These are phyloP conservation scores for Asclepias syriaca DNA, from an alignment of 257 asterid genomes.

Conservation along the genomic window DNA sequence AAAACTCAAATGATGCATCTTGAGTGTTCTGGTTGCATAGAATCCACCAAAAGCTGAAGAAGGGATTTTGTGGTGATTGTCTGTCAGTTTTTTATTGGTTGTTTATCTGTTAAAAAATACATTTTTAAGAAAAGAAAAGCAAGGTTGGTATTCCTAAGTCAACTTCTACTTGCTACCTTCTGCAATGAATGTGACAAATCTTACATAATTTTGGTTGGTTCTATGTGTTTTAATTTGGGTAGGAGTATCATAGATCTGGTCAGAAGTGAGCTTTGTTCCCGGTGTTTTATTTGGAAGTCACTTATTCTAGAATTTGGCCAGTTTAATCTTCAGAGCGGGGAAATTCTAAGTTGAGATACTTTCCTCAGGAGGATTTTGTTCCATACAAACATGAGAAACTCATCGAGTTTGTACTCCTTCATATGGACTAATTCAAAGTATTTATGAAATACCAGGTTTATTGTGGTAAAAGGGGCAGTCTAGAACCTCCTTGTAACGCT, in stretches of 20 bases:
- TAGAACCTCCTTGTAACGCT: slow-evolving; percentile 89
- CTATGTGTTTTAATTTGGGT: background rate
- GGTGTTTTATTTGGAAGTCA: background rate
- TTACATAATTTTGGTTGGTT: background rate
- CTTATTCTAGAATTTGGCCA: background rate
- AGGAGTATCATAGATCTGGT: background rate
- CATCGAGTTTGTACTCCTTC: background rate
- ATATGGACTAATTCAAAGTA: background rate
- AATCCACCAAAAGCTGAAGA: background rate
- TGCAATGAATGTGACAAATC: background rate
- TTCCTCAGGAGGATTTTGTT: background rate
- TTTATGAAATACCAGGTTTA: slow-evolving; percentile 45
- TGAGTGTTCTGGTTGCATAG: background rate
- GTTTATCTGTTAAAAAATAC: too few species aligned
- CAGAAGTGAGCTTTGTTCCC: background rate
- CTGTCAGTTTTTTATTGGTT: background rate
- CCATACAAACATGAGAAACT: background rate
- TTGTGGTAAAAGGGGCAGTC: slow-evolving; percentile 76
- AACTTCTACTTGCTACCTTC: background rate
- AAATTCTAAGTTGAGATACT: background rate
- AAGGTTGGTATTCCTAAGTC: background rate
- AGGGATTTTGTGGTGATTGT: background rate
- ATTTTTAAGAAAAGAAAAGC: background rate
- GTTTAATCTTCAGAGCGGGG: background rate
- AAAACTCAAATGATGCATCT: background rate